Evolutionary conservation across 805 yeast genomes (phyloP).

Genomic region (Pichia occidentalis): DNA sequence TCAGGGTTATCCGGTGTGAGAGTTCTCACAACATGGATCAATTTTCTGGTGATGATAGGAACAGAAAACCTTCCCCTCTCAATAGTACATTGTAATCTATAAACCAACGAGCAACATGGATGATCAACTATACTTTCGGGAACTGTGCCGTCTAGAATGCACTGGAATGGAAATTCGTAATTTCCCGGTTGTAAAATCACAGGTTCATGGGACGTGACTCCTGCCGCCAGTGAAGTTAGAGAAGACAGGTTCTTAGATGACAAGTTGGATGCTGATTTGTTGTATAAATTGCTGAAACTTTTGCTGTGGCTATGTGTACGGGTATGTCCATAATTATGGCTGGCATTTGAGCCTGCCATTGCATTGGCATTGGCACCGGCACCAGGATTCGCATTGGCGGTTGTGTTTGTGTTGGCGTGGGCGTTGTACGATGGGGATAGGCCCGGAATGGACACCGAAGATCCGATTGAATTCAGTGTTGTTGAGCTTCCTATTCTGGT

Average conservation of each 20-base stretch:
- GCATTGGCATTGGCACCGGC: neutral
- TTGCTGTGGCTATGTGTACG: too few species aligned
- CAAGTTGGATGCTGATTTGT: conserved; percentile 33
- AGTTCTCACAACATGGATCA: conserved; percentile 77
- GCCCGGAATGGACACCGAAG: conserved; percentile 13
- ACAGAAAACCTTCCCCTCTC: conserved; percentile 77
- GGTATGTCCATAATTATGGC: too few species aligned
- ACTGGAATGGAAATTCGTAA: conserved; percentile 84
- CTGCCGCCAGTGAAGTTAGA: conserved; percentile 10
- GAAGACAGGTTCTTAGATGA: conserved; percentile 19
- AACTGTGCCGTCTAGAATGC: conserved; percentile 75
- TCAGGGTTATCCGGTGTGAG: conserved; percentile 83
- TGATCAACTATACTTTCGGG: conserved; percentile 89
- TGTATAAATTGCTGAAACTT: too few species aligned
- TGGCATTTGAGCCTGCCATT: too few species aligned
- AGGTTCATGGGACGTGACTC: conserved; percentile 11
- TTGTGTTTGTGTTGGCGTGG: conserved; percentile 1
- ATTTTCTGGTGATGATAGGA: conserved; percentile 59
- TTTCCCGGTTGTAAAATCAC: conserved; percentile 62
- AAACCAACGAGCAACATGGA: conserved; percentile 68
- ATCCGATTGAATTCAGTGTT: conserved; percentile 3
- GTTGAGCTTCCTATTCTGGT: conserved; percentile 32
- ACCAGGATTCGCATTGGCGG: neutral
- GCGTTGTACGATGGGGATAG: neutral
- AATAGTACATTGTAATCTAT: conserved; percentile 68